Base-by-base conservation (phyloP, 352 stramenopile species). In the Globisporangium apiculatum region DNA sequence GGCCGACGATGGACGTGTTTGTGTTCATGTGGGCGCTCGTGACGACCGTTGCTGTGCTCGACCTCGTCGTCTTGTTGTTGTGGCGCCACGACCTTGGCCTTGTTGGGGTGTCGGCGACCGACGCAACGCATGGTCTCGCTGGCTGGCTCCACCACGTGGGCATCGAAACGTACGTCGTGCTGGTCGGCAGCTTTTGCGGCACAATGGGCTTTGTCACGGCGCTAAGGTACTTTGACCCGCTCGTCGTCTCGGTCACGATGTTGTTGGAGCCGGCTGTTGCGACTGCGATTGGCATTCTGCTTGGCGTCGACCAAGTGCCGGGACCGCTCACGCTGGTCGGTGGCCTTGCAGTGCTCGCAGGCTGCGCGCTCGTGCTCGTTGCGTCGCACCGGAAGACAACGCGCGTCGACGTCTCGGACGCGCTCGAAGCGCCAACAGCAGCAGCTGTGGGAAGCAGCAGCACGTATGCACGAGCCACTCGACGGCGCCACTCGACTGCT, bases 151-250 rank as follows among this genome's bases (percentile, higher is more conserved):
- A 83, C 53, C 69, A 83, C 58, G 48, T 81, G 15, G 57, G 62
- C 41, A 72, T 77, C 46, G 73, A 86, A 48, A 48, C 62, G 35
- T 76, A 80, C 66, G 60, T 86, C 38, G 76, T 86, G 15, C 18
- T 83, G 4, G 61, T 83, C 1, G 71, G 72, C 42, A 76, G 62
- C 38, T 60, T 79, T 4, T 59, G 57, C 17, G 76, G 74, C 17
- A 81, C 76, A n/a, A 81, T 84, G 69, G 74, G 74, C 17, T 83
- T 84, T 55, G 67, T 87, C 57, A 66, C 56, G n/a, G 55, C 69
- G 6, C 59, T 87, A 51, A 75, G 72, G 52, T 84, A 84, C 65
- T 83, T 87, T 61, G 74, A 83, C 15, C 76, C 76, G 24, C 60
- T 87, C 42, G 74, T 82, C 2, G 71, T 83, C 9, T 87, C 76